Base-by-base conservation (phyloP, 2,329 filamentous ascomycete species). In the Fusarium sp. region DNA sequence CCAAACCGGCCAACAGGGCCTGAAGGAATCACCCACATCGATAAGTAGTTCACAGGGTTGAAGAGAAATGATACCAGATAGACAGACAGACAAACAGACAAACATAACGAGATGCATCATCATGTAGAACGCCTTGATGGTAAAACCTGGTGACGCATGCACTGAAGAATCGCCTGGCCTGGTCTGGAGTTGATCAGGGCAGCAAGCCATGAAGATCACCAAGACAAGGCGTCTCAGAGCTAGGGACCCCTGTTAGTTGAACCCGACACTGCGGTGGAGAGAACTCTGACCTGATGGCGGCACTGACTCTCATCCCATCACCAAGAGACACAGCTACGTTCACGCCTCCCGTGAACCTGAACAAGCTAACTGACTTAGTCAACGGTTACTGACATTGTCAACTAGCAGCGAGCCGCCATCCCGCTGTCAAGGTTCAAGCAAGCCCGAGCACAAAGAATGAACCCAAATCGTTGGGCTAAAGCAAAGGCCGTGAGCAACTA, bases 261-360 rank as follows among this genome's bases (percentile, higher is more conserved):
- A 66, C 73, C 73, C 73, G 73, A 71, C 64, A 59, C 66, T 47
- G 51, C 49, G 73, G 73, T 62, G 72, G 68, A 61, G 49, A 51
- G 63, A 43, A 73, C 73, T 72, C 54, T 73, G 73, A 63, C 65
- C 70, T 44, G 30, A 49, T 34, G 25, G 29, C 34, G 50, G 50
- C 50, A 52, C 50, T 42, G 34, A 52, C 50, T 22, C 34, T 52
- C 50, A 52, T 52, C 50, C 40, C 24, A 42, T 25, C 73, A 74
- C 42, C 63, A 66, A 53, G 46, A 29, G 16, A 11, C 9, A 18
- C 14, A 38, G 38, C 34, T 53, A 54, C 2, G 20, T 22, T 22
- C 18, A 66, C 63, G 11, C 62, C 62, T n/a, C 14, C 40, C 29
- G 40, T 42, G 20, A 12, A 27, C 24, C 10, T 38, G 1, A 1